Evolutionary conservation across 1,139 yeast species (phyloP), one percentile per base, ranked within the genome.

Genomic region (Hanseniaspora uvarum): DNA sequence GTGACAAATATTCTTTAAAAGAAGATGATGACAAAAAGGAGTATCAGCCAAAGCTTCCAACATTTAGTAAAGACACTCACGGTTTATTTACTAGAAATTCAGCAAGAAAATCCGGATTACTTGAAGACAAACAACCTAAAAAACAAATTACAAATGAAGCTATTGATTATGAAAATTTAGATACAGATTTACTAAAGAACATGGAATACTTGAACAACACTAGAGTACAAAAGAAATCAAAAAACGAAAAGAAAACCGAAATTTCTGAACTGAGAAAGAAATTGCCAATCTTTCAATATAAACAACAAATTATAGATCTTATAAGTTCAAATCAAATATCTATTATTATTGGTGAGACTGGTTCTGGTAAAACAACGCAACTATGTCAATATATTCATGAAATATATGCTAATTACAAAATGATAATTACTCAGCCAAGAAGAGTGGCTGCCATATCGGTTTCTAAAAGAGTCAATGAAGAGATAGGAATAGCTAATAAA

Each of bases 281-380:
- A 10, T 55, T 67, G 31, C 98, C 98, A 0, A 95, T 89, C 0
- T 86, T 72, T 62, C 70, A 74, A 53, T 83, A 79, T 68, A 72
- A 87, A 54, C 71, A 76, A 1, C 74, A 78, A 52, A 74, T 92
- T 30, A 66, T 92, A n/a, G 73, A 75, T 0, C 80, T 87, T 0
- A 75, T 92, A 2, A 64, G 67, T 21, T 68, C 76, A 16, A 78
- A 85, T 61, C 95, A 87, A 63, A 83, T 89, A 34, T 65, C 89
- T 39, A 84, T 92, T 43, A 84, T 92, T 47, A 96, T 92, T 36
- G 98, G 98, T 57, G 97, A 92, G 65, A 92, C 98, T 0, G 98
- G 98, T 47, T 88, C 96, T 0, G 98, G 98, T 61, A 92, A 92
- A 62, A 92, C 98, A 0, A 92, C 98, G 0, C 96, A 92, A 67